Conservation (phyloP, 371 early-diverging fungal genomes). For the Lichtheimia corymbifera region DNA sequence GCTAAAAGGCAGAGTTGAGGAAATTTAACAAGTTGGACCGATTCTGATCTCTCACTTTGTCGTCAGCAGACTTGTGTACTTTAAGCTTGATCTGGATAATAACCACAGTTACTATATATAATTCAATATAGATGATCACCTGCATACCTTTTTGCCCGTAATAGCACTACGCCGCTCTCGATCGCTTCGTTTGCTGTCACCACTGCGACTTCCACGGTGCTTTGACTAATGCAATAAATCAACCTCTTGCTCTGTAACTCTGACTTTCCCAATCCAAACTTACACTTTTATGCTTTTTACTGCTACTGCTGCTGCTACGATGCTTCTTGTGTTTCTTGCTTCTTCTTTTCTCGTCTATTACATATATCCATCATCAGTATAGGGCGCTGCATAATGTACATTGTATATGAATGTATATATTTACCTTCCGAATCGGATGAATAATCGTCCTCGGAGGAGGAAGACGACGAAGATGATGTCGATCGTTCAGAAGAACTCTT, state of each 20-base stretch:
- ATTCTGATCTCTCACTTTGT: conserved; percentile 33
- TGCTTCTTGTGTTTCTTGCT: conserved; percentile 16
- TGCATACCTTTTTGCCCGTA: conserved; percentile 34
- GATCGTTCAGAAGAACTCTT: conserved; percentile 6
- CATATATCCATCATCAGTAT: background rate
- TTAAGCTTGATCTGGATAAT: conserved; percentile 30
- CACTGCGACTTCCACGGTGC: conserved; percentile 2
- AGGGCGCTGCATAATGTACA: background rate
- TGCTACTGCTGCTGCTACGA: conserved; percentile 10
- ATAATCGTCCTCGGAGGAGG: conserved; percentile 2
- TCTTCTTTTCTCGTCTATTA: conserved; percentile 12
- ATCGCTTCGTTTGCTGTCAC: conserved; percentile 4
- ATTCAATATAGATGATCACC: background rate
- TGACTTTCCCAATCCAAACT: background rate
- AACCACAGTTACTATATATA: background rate
- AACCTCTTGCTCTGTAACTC: background rate
- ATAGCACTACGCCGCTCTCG: conserved; percentile 27
- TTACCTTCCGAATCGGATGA: conserved; percentile 16
- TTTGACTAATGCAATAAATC: background rate
- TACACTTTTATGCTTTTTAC: conserved; percentile 20
- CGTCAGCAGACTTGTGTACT: conserved; percentile 29
- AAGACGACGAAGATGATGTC: conserved; percentile 5
- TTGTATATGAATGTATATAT: background rate
- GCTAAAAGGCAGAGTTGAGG: conserved; percentile 33
- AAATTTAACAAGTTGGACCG: conserved; percentile 34